Evolutionary conservation across 129 eudicot species (phyloP).

Genomic region (Flaveria bidentis): DNA sequence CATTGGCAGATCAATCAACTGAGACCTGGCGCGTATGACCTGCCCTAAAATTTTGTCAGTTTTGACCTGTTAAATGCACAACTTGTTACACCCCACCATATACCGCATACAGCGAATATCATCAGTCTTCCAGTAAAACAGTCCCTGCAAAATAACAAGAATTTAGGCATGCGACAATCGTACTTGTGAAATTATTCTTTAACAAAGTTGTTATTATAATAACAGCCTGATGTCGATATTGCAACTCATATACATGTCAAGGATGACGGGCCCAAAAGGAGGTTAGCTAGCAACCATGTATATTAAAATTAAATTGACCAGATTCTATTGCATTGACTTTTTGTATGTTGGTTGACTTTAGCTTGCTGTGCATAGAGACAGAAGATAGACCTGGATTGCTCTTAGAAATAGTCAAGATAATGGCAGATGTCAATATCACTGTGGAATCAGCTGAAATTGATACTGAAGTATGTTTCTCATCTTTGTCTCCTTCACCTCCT

Average conservation of each 20-base stretch:
- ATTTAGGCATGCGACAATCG: neutral
- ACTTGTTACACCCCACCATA: neutral
- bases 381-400: constrained; percentile 95
- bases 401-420: constrained; percentile 69
- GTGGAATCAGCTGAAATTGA: constrained; percentile 96
- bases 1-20: neutral
- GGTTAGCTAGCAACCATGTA: constrained; percentile 48
- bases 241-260: constrained; percentile 82
- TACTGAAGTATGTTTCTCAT: constrained; percentile 58
- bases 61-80: neutral
- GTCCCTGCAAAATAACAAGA: neutral
- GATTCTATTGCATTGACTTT: constrained; percentile 17
- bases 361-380: constrained; percentile 88
- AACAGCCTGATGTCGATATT: constrained; percentile 79
- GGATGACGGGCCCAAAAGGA: constrained; percentile 91
- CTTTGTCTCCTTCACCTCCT: constrained; percentile 12
- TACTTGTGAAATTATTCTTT: neutral
- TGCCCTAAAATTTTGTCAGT: neutral
- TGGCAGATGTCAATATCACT: constrained; percentile 66
- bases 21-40: neutral
- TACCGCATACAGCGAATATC: neutral
- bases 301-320: neutral
- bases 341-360: constrained; percentile 35
- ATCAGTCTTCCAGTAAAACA: neutral
- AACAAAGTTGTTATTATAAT: constrained; percentile 14